Conservation (phyloP, 1,139 yeast species). For the Yamadazyma dendronema region DNA sequence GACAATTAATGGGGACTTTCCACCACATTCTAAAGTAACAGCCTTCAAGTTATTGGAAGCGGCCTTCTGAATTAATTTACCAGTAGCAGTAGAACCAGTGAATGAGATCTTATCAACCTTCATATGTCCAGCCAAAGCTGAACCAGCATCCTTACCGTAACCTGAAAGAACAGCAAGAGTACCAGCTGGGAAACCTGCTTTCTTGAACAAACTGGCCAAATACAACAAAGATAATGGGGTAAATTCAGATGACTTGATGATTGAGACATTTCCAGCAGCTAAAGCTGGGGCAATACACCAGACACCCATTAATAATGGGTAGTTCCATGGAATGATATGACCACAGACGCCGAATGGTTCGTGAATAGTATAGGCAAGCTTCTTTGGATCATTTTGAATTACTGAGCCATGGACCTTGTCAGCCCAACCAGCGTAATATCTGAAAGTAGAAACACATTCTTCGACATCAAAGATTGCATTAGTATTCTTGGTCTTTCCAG, state of each 20-base stretch:
- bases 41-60: constrained; percentile 67
- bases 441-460: constrained; percentile 54
- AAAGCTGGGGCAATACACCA: constrained; percentile 65
- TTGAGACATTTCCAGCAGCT: constrained; percentile 67
- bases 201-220: constrained; percentile 51
- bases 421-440: constrained; percentile 83
- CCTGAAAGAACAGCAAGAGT: constrained; percentile 64
- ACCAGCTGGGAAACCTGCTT: constrained; percentile 74
- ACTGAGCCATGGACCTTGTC: constrained; percentile 74
- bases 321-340: constrained; percentile 69
- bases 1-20: constrained; percentile 74
- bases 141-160: constrained; percentile 54
- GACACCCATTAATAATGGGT: constrained; percentile 57
- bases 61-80: constrained; percentile 53
- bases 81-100: constrained; percentile 64
- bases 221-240: constrained; percentile 63
- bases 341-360: constrained; percentile 85
- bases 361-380: constrained; percentile 74
- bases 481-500: constrained; percentile 66
- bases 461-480: constrained; percentile 57
- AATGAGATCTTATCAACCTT: constrained; percentile 66
- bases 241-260: constrained; percentile 65
- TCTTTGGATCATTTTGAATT: constrained; percentile 63
- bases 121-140: constrained; percentile 55
- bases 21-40: constrained; percentile 89